Evolutionary conservation across 345 rosid genomes (phyloP).

Genomic region (Ceriops tagal): DNA sequence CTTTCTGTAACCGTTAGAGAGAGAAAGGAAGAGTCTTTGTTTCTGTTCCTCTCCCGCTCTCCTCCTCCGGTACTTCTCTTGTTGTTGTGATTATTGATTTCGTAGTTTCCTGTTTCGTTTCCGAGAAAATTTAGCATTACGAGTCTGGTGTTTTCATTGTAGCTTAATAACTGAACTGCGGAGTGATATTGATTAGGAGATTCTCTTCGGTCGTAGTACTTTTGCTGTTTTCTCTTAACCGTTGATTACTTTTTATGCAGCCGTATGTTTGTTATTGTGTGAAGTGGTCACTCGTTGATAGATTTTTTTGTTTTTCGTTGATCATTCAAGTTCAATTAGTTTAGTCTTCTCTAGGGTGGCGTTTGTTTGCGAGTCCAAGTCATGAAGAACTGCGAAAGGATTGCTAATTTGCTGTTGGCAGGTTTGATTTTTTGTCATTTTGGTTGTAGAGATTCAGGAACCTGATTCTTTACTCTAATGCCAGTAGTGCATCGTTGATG

Average conservation of each 20-base stretch:
- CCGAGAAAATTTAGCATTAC: not conserved
- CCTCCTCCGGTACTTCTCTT: conserved; percentile 7
- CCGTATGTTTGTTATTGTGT: not conserved
- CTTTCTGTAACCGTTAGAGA: conserved; percentile 15
- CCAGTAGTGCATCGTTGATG: conserved; percentile 2
- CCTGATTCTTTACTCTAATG: not conserved
- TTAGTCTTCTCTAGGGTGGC: not conserved
- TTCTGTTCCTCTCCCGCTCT: not conserved
- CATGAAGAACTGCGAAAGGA: conserved; percentile 77
- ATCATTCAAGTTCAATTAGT: not conserved
- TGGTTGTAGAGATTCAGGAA: not conserved
- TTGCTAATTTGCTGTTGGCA: conserved; percentile 78
- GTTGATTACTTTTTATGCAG: not conserved
- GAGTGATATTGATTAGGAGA: not conserved
- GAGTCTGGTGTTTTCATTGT: too few relatives aligned
- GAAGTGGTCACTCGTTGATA: not conserved
- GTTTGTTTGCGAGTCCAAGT: conserved; percentile 2
- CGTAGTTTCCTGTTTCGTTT: not conserved
- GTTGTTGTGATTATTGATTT: not conserved
- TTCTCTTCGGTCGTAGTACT: not conserved
- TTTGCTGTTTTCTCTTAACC: not conserved
- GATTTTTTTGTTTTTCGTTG: not conserved
- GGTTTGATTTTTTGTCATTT: conserved; percentile 32
- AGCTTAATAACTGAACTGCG: not conserved
- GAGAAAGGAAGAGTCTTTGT: conserved; percentile 15